A percentile compares a stretch with the other conserved stretches of the same genome.
These are phyloP conservation scores for Hypoxylon intermedium DNA, from an alignment of 495 filamentous ascomycete species.

Conservation along the genomic window DNA sequence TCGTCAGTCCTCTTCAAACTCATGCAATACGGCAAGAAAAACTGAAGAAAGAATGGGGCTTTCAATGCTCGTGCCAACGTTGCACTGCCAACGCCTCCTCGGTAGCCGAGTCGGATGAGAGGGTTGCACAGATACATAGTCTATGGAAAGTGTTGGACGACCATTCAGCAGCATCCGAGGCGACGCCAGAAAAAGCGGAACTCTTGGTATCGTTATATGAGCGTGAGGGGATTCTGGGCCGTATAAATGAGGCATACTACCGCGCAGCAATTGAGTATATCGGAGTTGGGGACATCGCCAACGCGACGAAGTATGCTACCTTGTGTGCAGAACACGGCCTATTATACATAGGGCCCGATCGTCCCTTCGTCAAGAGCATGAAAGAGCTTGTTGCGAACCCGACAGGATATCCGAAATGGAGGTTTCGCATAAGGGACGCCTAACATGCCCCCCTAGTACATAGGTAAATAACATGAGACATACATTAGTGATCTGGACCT, in stretches of 20 bases:
- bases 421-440: constrained; percentile 36
- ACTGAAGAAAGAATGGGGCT: constrained; percentile 49
- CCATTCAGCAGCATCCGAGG: constrained; percentile 33
- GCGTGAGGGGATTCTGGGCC: constrained; percentile 46
- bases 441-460: too few relatives aligned
- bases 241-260: constrained; percentile 47
- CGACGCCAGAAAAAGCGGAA: constrained; percentile 47
- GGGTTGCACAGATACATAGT: constrained; percentile 43
- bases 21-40: constrained; percentile 36
- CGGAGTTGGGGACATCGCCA: constrained; percentile 46
- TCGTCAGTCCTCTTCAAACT: constrained; percentile 39
- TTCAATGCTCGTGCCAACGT: constrained; percentile 46
- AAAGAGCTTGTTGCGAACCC: constrained; percentile 37
- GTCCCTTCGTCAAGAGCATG: constrained; percentile 46
- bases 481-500: too few relatives aligned
- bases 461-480: too few relatives aligned
- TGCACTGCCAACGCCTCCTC: constrained; percentile 37
- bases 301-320: constrained; percentile 45
- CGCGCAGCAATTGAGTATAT: constrained; percentile 51
- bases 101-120: constrained; percentile 43
- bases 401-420: constrained; percentile 42
- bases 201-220: constrained; percentile 46
- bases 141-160: constrained; percentile 41
- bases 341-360: constrained; percentile 38
- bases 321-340: constrained; percentile 45